Base-by-base conservation (phyloP, 345 rosid genomes). In the Camelina neglecta region DNA sequence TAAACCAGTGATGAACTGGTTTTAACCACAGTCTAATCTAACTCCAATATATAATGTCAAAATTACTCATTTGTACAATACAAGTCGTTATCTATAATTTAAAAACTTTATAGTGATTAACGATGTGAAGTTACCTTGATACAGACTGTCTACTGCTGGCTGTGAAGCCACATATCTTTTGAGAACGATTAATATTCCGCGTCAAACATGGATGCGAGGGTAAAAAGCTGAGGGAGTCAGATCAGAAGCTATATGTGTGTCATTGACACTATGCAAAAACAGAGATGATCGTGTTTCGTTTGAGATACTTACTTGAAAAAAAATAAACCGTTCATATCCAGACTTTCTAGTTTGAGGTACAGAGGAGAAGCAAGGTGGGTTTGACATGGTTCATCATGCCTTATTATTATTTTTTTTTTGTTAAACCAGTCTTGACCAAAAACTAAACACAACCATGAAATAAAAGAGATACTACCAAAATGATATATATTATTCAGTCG, bases 341-440 rank as follows among this genome's bases (percentile, higher is more conserved):
- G 12, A 10, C 12, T 20, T 50, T 50, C 20, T 1, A 49, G 54
- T 49, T 49, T 45, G 20, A n/a, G 50, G 18, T n/a, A n/a, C 9
- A 47, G 20, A 47, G 5, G 51, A 47, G n/a, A 47, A 47, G 20
- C 20, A 47, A 47, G 16, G 9, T 47, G 50, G 50, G 50, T 47
- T 47, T 47, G 49, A 13, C 49, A 44, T 49, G 23, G 54, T 16
- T 49, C 54, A 49, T 16, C 53, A 16, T 16, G 55, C 11, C 31
- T 4, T 29, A 18, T 18, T 18, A 18, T 18, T 18, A 18, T 11
- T 50, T 18, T 5, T 5, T 33, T 50, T 50, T 50, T 50, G 55
- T 50, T 50, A 50, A 50, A 47, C 55, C 55, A 50, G 55, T 50
- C 55, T 16, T 51, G 4, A 21, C 29, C 21, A 51, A 51, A 51